phyloP scores from a whole-genome alignment of 2,329 filamentous ascomycete genomes.

The Knoxdaviesia capensis region DNA sequence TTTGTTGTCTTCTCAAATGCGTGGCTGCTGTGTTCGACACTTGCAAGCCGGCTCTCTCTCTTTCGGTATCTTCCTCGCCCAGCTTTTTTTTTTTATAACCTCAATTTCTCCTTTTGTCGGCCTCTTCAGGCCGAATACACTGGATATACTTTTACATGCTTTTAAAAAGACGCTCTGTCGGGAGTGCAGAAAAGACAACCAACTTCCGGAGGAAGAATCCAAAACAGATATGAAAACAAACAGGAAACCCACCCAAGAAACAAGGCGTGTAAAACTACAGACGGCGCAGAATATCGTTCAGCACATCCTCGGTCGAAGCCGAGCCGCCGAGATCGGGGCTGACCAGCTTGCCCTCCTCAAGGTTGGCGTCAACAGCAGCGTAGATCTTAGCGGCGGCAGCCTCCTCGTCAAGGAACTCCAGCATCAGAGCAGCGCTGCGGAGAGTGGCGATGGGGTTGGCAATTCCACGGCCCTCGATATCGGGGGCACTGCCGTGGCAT shows the following conservation, averaged over 20 bases:
- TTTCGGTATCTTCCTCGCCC: background rate
- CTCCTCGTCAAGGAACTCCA: slow-evolving; percentile 85
- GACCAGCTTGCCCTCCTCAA: slow-evolving; percentile 64
- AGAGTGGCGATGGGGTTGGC: slow-evolving; percentile 95
- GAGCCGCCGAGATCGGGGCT: slow-evolving; percentile 81
- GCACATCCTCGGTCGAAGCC: slow-evolving; percentile 68
- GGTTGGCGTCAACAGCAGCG: slow-evolving; percentile 72
- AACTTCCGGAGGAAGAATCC: background rate
- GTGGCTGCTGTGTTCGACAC: background rate
- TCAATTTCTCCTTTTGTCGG: too few relatives aligned
- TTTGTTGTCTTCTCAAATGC: too few relatives aligned
- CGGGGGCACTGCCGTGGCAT: slow-evolving; percentile 87
- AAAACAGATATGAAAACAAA: background rate
- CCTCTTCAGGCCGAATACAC: background rate
- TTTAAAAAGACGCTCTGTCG: background rate
- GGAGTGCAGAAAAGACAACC: background rate
- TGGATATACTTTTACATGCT: background rate
- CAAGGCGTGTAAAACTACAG: slow-evolving; percentile 28
- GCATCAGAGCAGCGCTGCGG: slow-evolving; percentile 77
- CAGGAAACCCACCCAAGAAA: background rate
- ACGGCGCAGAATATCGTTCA: slow-evolving; percentile 69
- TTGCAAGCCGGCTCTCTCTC: background rate
- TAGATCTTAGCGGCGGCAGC: slow-evolving; percentile 79
- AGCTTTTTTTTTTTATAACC: background rate
- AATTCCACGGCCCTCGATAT: slow-evolving; percentile 82